Base-by-base conservation (phyloP, 805 yeast species). In the Saccharomycopsis fodiens region DNA sequence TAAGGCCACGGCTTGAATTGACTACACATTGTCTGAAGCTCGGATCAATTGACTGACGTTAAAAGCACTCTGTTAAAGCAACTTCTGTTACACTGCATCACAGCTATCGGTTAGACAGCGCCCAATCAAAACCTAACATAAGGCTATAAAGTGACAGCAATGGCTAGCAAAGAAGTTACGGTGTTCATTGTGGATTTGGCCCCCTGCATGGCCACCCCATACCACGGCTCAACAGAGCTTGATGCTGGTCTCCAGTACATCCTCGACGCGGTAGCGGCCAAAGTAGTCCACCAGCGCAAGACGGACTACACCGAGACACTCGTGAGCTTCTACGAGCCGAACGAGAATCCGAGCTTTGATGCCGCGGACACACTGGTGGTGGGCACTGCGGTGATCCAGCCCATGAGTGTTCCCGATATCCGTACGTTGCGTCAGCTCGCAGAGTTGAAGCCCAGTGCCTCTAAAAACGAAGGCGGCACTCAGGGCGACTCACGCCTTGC, bases 181-280 rank as follows among this genome's bases (percentile, higher is more conserved):
- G 60, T 65, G 1, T 76, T 72, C 52, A 64, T 78, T 7, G 66
- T 76, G 13, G 85, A 79, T 56, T 60, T 70, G 12, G 68, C 74
- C 8, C 63, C 66, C 31, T 54, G 64, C 15, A 62, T 72, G 76
- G 61, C 61, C 42, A 43, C 55, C 16, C 41, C 48, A 39, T 35
- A 54, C 52, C 41, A 52, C 53, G 59, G 59, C 46, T 16, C 58
- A 51, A 63, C 61, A 34, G 64, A 66, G 49, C 52, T 70, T 10
- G 65, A 61, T 3, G 52, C 57, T n/a, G 67, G 69, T 4, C 51
- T 71, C 47, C 57, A 59, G 19, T 76, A 72, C 48, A 63, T 75
- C 15, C 61, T 64, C 35, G 69, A 68, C 39, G 52, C 64, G n/a
- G 59, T 73, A 6, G 55, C 64, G 1, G 44, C 48, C 17, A 54